Evolutionary conservation across 1,139 yeast genomes (phyloP).

Genomic region (Candida sp.): DNA sequence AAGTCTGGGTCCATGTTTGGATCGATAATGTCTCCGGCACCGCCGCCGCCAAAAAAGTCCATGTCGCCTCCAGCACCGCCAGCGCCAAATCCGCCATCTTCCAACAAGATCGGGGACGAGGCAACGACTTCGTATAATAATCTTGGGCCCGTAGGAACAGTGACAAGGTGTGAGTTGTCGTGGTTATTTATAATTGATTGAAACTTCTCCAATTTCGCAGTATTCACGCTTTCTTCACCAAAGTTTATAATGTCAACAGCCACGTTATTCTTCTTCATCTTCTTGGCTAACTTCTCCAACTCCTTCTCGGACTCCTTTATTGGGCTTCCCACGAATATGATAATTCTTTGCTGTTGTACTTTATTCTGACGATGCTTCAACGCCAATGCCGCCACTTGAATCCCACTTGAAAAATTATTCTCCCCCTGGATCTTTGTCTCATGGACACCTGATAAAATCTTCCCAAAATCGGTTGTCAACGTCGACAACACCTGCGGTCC

Average conservation of each 20-base stretch:
- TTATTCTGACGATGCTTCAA: constrained; percentile 96
- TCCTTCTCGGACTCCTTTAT: constrained; percentile 72
- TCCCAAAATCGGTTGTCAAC: constrained; percentile 87
- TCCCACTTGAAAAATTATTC: constrained; percentile 76
- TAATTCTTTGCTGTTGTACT: constrained; percentile 88
- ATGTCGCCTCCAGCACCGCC: constrained; percentile 32
- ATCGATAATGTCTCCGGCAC: constrained; percentile 67
- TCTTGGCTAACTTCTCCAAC: constrained; percentile 85
- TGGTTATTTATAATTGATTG: constrained; percentile 72
- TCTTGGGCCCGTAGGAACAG: constrained; percentile 89
- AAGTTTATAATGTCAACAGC: constrained; percentile 91
- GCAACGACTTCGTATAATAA: constrained; percentile 76
- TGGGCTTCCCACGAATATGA: constrained; percentile 92
- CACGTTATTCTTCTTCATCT: constrained; percentile 91
- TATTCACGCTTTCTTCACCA: constrained; percentile 86
- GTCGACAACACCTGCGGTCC: constrained; percentile 89
- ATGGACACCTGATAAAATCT: constrained; percentile 85
- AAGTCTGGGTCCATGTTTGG: constrained; percentile 97
- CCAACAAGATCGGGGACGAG: constrained; percentile 69
- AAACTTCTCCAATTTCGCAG: constrained; percentile 81
- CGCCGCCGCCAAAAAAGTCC: constrained; percentile 38
- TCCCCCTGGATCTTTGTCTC: constrained; percentile 77
- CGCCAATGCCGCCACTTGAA: constrained; percentile 97
- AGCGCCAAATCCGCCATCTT: constrained; percentile 44
- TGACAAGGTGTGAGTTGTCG: constrained; percentile 84